Base-by-base conservation (phyloP, 805 yeast genomes). In the Schwanniomyces pseudopolymorphus region DNA sequence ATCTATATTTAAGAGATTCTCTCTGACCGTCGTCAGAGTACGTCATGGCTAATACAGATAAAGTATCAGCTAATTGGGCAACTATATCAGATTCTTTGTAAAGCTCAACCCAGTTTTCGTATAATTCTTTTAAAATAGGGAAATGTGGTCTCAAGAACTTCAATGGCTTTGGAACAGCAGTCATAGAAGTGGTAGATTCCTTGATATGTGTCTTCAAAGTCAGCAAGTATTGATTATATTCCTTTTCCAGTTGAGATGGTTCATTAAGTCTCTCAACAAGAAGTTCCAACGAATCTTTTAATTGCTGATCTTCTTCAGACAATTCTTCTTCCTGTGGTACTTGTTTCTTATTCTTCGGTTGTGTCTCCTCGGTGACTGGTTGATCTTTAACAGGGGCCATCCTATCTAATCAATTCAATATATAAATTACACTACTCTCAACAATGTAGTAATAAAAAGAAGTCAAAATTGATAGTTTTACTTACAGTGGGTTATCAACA, bases 161-260 rank as follows among this genome's bases (percentile, higher is more conserved):
- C 70, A 94, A 80, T 4, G 99, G 99, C 68, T 94, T 94, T 33
- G 99, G 99, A 43, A 94, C 99, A 2, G 99, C 99, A 1, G 99
- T 94, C 97, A 94, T 94, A 7, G 97, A 91, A 33, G 97, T 88
- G 2, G 99, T 94, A 10, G 97, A 87, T 45, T 94, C 95, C 54
- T 89, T 82, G 58, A 94, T 91, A 57, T 81, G 81, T 41, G 77
- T 79, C 61, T 89, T 90, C 65, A 94, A 78, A 43, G 84, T 75
- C 36, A 77, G 75, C 56, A 94, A 75, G n/a, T 89, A 78, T 10
- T 81, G 70, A 28, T 69, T 68, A 61, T 88, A 87, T 17, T 81
- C 69, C 16, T 70, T 63, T n/a, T 50, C 58, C 6, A 57, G 40
- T 40, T 74, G 57, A 49, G 77, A 74, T 2, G 80, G 64, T 52